Base-by-base conservation (phyloP, 495 filamentous ascomycete species). In the Poronia punctata region DNA sequence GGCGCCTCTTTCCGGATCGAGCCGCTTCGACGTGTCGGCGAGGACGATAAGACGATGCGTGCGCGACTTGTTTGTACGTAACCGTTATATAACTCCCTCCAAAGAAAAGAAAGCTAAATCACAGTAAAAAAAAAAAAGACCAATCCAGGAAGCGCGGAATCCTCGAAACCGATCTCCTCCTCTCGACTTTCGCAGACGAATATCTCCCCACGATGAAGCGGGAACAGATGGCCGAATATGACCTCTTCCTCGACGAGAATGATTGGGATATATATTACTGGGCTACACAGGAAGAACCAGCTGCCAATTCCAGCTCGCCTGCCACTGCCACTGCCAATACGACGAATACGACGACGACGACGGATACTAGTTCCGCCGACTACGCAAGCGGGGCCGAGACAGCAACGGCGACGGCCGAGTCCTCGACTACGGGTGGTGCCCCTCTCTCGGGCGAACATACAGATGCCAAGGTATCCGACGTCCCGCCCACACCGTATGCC, bases 261-360 rank as follows among this genome's bases (percentile, higher is more conserved):
- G 92, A 98, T 64, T 98, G 92, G 92, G 92, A 98, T 60, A 97
- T 98, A 44, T 98, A 98, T 71, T 98, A 98, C 74, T 98, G 92
- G 92, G 86, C 88, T 1, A 98, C 93, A n/a, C 93, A 98, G 60
- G 79, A 84, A 48, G 75, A 84, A 5, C 68, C 76, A 1, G 57
- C 67, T 0, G 73, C 78, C 10, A 58, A 67, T 2, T 18, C 46
- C 17, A 61, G 54, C 24, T 52, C 57, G 22, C 56, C 20, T 16
- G 27, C 41, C n/a, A 18, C 52, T 45, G 7, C 62, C 57, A 36
- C 61, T 47, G 26, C 52, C 28, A n/a, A 57, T 12, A 5, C 46
- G 26, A 5, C 38, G 31, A 16, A 59, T 38, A 11, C 74, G 1
- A 54, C 65, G 0, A 72, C 78, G 3, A 64, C 66, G 1, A 41